Evolutionary conservation across 1,284 basidiomycete species (phyloP), one percentile per base, ranked within the genome.

Genomic region (Ustilago crameri): DNA sequence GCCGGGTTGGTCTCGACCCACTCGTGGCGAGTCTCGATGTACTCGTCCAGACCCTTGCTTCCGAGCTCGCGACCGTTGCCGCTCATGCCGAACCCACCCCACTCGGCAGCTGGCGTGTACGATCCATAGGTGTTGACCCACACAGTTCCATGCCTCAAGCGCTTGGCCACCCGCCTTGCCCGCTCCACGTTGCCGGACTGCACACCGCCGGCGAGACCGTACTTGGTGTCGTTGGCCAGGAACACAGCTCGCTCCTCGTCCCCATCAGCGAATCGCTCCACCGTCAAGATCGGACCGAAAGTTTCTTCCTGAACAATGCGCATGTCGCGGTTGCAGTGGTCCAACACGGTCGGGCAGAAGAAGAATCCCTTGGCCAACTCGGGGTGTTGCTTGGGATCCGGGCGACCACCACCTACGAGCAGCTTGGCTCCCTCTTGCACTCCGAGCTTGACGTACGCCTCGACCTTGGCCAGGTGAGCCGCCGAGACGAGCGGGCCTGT

Each of bases 21-120:
- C 37, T 81, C 54, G 52, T 82, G 80, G n/a, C 79, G 75, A 8
- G 70, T 74, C 64, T 82, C 80, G 43, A 81, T 53, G 55, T 83
- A 81, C 69, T 82, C 80, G 54, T 81, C 76, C 53, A 83, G 56
- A 10, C 82, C 82, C 46, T 81, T 74, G 44, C 59, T 64, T 23
- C 82, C 82, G 14, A 83, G 57, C 61, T 83, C 82, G 10, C 82
- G 60, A 8, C 82, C 82, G 42, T 82, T 83, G 30, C 82, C 81
- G 49, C 73, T 76, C 70, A 79, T 65, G 14, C 82, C 82, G 45
- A 70, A 82, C 7, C 82, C 82, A 44, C 82, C 81, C 82, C 82
- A 83, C 48, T 83, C 82, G 5, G 81, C 81, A 18, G 75, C 65
- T 15, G 82, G 74, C 22, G 78, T 78, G 56, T 82, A 83, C 9